These are phyloP conservation scores for Boletus subparvulus DNA, from an alignment of 768 basidiomycete genomes.

Conservation along the genomic window DNA sequence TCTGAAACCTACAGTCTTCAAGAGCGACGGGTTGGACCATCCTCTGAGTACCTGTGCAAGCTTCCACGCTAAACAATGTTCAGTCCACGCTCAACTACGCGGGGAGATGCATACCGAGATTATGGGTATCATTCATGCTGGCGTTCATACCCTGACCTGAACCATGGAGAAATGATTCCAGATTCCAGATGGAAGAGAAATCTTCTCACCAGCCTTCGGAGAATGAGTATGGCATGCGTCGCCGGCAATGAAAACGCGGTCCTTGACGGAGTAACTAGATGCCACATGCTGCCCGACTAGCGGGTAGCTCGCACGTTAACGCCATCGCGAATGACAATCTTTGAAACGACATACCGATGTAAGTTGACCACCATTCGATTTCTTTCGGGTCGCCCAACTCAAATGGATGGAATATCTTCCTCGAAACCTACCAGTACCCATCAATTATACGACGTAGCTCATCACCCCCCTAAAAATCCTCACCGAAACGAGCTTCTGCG, in stretches of 20 bases:
- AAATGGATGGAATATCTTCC: conserved; percentile 58
- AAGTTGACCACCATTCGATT: conserved; percentile 74
- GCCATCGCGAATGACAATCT: background rate
- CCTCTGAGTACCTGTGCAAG: conserved; percentile 45
- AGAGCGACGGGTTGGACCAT: conserved; percentile 37
- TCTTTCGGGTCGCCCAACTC: conserved; percentile 45
- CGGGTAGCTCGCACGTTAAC: background rate
- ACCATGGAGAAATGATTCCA: background rate
- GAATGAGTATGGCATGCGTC: conserved; percentile 75
- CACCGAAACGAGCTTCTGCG: conserved; percentile 55
- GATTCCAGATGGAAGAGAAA: background rate
- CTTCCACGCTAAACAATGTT: conserved; percentile 45
- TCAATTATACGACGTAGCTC: background rate
- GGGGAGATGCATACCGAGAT: conserved; percentile 46
- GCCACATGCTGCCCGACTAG: conserved; percentile 76
- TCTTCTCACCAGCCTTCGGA: conserved; percentile 54
- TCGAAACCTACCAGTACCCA: conserved; percentile 43
- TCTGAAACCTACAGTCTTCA: conserved; percentile 39
- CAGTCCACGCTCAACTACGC: conserved; percentile 45
- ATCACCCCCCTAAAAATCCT: background rate
- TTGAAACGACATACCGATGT: conserved; percentile 49
- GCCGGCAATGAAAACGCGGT: conserved; percentile 74
- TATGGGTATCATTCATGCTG: conserved; percentile 74
- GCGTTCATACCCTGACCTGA: conserved; percentile 77
- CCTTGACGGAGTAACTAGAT: conserved; percentile 54